Evolutionary conservation across 768 basidiomycete genomes (phyloP).

Genomic region (Goffeauzyma gilvescens): DNA sequence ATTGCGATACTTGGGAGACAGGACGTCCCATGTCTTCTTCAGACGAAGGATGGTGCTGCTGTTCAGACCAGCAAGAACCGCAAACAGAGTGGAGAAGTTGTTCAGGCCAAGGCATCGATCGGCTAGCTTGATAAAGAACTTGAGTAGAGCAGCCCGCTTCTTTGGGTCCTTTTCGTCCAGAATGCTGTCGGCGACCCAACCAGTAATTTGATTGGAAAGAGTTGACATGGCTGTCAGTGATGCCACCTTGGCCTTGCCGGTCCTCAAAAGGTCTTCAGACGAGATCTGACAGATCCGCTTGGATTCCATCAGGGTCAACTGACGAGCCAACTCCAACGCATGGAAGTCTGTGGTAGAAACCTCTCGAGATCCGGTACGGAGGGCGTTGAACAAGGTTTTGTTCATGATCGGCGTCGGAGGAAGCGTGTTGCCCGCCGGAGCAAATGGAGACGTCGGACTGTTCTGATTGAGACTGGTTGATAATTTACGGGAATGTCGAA

Average conservation of each 20-base stretch:
- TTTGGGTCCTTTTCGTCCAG: constrained; percentile 71
- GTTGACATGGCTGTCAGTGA: constrained; percentile 63
- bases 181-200: constrained; percentile 74
- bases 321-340: constrained; percentile 72
- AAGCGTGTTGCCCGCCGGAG: too few species aligned
- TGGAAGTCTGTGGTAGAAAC: constrained; percentile 80
- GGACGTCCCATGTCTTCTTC: constrained; percentile 79
- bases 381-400: constrained; percentile 48
- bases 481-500: constrained; percentile 1
- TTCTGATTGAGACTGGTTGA: constrained; percentile 9
- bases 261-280: constrained; percentile 73
- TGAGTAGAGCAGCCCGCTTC: constrained; percentile 59
- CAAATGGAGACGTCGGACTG: constrained; percentile 35
- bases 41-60: constrained; percentile 84
- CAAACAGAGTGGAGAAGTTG: constrained; percentile 83
- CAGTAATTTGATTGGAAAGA: constrained; percentile 79
- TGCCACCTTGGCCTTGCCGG: constrained; percentile 49
- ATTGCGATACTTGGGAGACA: constrained; percentile 64
- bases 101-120: constrained; percentile 54
- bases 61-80: constrained; percentile 83
- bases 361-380: constrained; percentile 38
- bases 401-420: constrained; percentile 75
- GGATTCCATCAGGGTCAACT: constrained; percentile 85
- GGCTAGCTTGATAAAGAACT: constrained; percentile 77
- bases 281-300: constrained; percentile 66